phyloP scores from a whole-genome alignment of 169 alveolate genomes.

The Amoebophrya sp. region DNA sequence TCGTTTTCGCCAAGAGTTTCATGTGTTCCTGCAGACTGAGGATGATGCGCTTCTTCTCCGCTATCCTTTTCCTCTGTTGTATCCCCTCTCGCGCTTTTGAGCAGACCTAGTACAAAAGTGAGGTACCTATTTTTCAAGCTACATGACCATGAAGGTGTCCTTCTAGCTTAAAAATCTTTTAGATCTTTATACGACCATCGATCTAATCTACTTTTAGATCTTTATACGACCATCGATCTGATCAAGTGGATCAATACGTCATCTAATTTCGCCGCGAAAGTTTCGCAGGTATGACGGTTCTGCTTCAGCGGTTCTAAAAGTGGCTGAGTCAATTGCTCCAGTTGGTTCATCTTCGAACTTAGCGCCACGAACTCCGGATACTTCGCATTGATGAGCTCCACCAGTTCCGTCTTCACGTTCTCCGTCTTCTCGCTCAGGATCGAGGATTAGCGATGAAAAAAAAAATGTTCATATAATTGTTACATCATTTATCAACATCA shows the following conservation, averaged over 20 bases:
- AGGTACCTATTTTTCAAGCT: too few relatives aligned
- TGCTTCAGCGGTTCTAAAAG: background rate
- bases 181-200: too few relatives aligned
- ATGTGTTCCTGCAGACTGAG: background rate
- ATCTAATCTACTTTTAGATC: too few relatives aligned
- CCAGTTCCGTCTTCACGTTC: background rate
- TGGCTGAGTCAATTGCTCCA: background rate
- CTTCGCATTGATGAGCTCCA: background rate
- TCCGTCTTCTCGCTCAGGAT: background rate
- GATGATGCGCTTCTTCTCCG: background rate
- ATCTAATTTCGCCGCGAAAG: background rate
- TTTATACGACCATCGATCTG: too few relatives aligned
- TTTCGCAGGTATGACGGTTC: background rate
- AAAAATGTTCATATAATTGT: too few relatives aligned
- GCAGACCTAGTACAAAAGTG: background rate
- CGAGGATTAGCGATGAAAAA: too few relatives aligned
- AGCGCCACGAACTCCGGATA: background rate
- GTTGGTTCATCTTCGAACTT: background rate
- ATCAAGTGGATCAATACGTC: background rate
- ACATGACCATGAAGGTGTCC: too few relatives aligned
- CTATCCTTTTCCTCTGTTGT: background rate
- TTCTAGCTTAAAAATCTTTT: too few relatives aligned
- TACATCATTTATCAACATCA: too few relatives aligned
- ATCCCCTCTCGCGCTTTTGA: background rate
- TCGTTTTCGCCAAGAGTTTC: background rate